These are phyloP conservation scores for Ascochyta lentis DNA, from an alignment of 2,329 filamentous ascomycete species.

Conservation along the genomic window DNA sequence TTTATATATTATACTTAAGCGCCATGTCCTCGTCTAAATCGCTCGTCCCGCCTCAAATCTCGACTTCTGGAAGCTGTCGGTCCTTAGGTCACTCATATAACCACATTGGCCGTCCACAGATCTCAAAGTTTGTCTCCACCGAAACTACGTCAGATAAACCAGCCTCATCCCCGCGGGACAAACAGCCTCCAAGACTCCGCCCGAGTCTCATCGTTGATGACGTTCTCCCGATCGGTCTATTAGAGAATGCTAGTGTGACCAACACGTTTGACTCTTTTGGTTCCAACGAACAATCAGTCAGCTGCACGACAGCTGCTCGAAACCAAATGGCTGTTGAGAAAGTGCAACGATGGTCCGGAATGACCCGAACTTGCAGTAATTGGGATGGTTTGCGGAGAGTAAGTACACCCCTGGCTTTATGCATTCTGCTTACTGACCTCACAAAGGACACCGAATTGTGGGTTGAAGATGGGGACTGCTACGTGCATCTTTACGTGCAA, in stretches of 20 bases:
- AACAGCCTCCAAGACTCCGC: constrained; percentile 13
- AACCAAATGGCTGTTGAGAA: constrained; percentile 29
- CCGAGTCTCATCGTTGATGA: constrained; percentile 9
- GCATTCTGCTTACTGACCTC: constrained; percentile 7
- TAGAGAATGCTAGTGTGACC: constrained; percentile 3
- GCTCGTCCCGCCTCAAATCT: constrained; percentile 21
- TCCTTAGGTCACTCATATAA: constrained; percentile 3
- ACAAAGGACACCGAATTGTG: constrained; percentile 74
- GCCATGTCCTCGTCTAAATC: constrained; percentile 29
- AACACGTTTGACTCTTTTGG: neutral
- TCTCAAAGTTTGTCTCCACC: neutral
- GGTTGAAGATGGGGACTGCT: constrained; percentile 71
- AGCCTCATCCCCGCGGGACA: constrained; percentile 11
- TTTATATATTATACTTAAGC: constrained; percentile 27
- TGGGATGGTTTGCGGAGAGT: constrained; percentile 58
- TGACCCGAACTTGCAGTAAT: constrained; percentile 38
- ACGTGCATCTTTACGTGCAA: constrained; percentile 71
- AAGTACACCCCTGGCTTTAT: constrained; percentile 22
- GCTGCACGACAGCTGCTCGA: constrained; percentile 23
- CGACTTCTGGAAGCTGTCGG: constrained; percentile 23
- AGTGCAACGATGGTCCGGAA: constrained; percentile 45
- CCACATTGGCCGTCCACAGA: constrained; percentile 1
- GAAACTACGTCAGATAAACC: constrained; percentile 5
- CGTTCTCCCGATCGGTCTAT: neutral
- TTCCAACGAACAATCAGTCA: constrained; percentile 25